Conservation (phyloP, 2,329 filamentous ascomycete genomes). For the Claviceps capensis region DNA sequence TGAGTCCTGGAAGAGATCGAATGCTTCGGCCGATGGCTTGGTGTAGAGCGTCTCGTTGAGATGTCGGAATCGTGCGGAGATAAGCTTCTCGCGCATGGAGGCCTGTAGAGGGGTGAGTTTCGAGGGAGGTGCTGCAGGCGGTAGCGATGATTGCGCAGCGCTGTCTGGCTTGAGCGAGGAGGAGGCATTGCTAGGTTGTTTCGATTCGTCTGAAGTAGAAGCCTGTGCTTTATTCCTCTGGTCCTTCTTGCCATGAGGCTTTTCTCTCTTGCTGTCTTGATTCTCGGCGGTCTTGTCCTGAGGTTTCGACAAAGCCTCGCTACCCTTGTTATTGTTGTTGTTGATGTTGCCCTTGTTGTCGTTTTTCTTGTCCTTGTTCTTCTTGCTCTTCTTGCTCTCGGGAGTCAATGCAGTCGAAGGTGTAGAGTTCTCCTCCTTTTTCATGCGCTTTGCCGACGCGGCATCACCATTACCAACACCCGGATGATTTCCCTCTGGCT, state of each 20-base stretch:
- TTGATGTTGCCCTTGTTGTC: neutral
- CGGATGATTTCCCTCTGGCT: slow-evolving; percentile 8
- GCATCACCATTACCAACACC: neutral
- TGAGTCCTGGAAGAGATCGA: slow-evolving; percentile 66
- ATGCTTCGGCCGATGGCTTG: slow-evolving; percentile 70
- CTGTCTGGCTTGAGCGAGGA: slow-evolving; percentile 10
- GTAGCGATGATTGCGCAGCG: slow-evolving; percentile 20
- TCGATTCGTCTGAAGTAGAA: slow-evolving; percentile 8
- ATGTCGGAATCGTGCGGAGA: slow-evolving; percentile 91
- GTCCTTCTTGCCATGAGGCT: slow-evolving; percentile 13
- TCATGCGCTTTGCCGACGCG: slow-evolving; percentile 3
- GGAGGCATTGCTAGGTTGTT: slow-evolving; percentile 5
- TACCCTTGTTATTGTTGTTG: neutral
- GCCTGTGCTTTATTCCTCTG: slow-evolving; percentile 10
- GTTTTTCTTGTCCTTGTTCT: neutral
- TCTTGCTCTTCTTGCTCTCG: neutral
- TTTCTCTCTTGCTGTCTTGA: slow-evolving; percentile 20
- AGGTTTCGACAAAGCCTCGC: slow-evolving; percentile 7
- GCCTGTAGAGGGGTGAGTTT: slow-evolving; percentile 87
- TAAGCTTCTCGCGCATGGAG: slow-evolving; percentile 87
- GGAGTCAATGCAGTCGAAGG: neutral
- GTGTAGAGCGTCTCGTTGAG: slow-evolving; percentile 96
- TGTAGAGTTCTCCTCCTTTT: neutral
- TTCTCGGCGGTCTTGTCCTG: slow-evolving; percentile 26
- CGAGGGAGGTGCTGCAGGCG: slow-evolving; percentile 20